These are phyloP conservation scores for Avena insularis DNA, from an alignment of 176 grass and related monocot species.

Conservation along the genomic window DNA sequence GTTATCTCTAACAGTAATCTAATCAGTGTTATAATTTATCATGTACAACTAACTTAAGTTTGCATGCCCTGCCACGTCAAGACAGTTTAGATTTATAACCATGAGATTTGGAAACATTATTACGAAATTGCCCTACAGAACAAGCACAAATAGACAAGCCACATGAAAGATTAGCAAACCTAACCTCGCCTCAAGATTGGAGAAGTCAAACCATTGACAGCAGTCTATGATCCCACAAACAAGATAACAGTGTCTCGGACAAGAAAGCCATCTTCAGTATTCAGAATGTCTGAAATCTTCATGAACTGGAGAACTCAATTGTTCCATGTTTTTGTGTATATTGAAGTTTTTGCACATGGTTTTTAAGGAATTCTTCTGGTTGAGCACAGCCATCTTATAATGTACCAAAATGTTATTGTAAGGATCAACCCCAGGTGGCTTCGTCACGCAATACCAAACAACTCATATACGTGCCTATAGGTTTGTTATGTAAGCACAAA, in stretches of 20 bases:
- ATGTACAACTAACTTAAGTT: neutral
- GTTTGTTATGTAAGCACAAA: slow-evolving; percentile 24
- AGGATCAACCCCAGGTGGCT: slow-evolving; percentile 79
- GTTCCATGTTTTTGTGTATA: slow-evolving; percentile 99
- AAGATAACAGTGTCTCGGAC: slow-evolving; percentile 78
- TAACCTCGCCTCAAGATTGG: slow-evolving; percentile 91
- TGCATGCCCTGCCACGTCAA: neutral
- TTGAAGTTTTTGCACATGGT: slow-evolving; percentile 96
- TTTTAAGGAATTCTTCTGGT: slow-evolving; percentile 88
- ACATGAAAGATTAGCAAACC: slow-evolving; percentile 22
- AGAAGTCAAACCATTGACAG: slow-evolving; percentile 99
- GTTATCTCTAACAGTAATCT: neutral
- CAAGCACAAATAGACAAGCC: slow-evolving; percentile 35
- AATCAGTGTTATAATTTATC: neutral
- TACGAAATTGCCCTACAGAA: slow-evolving; percentile 16
- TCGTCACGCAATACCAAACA: slow-evolving; percentile 95
- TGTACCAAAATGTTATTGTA: slow-evolving; percentile 97
- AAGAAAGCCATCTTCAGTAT: slow-evolving; percentile 86
- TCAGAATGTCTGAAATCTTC: slow-evolving; percentile 92
- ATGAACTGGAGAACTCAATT: slow-evolving; percentile 99
- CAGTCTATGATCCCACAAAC: slow-evolving; percentile 96
- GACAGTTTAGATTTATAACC: neutral
- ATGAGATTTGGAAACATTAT: slow-evolving; percentile 14
- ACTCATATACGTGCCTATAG: slow-evolving; percentile 90
- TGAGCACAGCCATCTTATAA: slow-evolving; percentile 90